A percentile compares a stretch with the other conserved stretches of the same genome.
Conservation (phyloP, 2,329 filamentous ascomycete genomes). For the Scytalidium lignicola region DNA sequence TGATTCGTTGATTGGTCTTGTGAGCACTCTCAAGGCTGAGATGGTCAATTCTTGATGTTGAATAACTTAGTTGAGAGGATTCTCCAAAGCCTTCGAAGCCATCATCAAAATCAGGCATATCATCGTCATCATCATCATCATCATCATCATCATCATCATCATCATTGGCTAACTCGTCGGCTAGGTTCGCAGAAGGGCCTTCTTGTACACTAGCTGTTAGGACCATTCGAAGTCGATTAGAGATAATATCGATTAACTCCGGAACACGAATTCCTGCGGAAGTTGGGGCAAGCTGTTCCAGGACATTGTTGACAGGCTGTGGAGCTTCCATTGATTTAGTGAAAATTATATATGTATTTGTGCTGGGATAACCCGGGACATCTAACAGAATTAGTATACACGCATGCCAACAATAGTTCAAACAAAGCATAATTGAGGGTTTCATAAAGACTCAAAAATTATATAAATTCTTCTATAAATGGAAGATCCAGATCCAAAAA, state of each 20-base stretch:
- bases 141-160: slow-evolving; percentile 27
- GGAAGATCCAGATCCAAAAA: background rate
- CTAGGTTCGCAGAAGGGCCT: too few species aligned
- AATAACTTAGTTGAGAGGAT: slow-evolving; percentile 10
- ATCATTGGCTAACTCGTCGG: too few species aligned
- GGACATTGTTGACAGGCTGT: slow-evolving; percentile 30
- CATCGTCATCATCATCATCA: slow-evolving; percentile 23
- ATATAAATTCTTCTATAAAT: too few species aligned
- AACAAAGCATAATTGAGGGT: background rate
- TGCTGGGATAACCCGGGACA: slow-evolving; percentile 48
- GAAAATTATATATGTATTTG: slow-evolving; percentile 47
- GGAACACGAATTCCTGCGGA: slow-evolving; percentile 17
- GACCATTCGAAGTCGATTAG: slow-evolving; percentile 15
- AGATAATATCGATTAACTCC: slow-evolving; percentile 19
- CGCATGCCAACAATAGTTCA: background rate
- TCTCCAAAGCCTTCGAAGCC: slow-evolving; percentile 9
- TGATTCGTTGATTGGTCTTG: slow-evolving; percentile 35
- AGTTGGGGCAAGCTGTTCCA: slow-evolving; percentile 20
- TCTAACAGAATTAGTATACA: slow-evolving; percentile 32
- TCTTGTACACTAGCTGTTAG: slow-evolving; percentile 15
- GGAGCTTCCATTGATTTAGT: slow-evolving; percentile 43
- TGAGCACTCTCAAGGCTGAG: slow-evolving; percentile 10
- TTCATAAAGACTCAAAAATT: background rate
- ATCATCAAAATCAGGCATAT: slow-evolving; percentile 19
- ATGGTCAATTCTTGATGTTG: slow-evolving; percentile 1